Conservation (phyloP, 2,329 filamentous ascomycete species). For the Cercospora zeina region DNA sequence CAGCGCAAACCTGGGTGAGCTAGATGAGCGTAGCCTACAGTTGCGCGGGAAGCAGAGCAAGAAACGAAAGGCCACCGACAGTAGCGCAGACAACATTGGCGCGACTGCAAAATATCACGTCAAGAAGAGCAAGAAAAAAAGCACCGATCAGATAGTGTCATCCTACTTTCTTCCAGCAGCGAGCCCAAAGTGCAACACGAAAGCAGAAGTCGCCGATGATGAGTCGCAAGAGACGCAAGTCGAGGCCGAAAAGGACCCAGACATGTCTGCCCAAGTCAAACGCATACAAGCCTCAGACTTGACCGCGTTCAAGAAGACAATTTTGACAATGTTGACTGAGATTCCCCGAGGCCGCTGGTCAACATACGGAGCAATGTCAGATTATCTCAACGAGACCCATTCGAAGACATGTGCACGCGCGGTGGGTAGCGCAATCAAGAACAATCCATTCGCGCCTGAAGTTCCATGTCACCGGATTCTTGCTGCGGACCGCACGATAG, state of each 20-base stretch:
- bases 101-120: not conserved
- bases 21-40: constrained; percentile 46
- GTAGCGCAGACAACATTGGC: not conserved
- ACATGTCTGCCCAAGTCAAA: constrained; percentile 37
- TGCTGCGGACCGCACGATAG: constrained; percentile 44
- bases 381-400: constrained; percentile 37
- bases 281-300: constrained; percentile 51
- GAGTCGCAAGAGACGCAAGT: constrained; percentile 3
- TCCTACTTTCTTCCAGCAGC: constrained; percentile 38
- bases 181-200: constrained; percentile 6
- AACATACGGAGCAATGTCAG: constrained; percentile 42
- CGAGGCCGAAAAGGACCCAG: constrained; percentile 10
- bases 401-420: constrained; percentile 44
- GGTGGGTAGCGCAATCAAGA: constrained; percentile 46
- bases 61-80: constrained; percentile 27
- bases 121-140: constrained; percentile 32
- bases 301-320: constrained; percentile 50
- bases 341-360: constrained; percentile 41
- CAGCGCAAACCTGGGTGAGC: constrained; percentile 41
- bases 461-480: constrained; percentile 48
- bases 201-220: not conserved
- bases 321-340: constrained; percentile 40
- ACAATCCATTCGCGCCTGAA: constrained; percentile 47
- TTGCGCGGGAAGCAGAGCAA: constrained; percentile 42
- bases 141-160: constrained; percentile 29